These are phyloP conservation scores for Monosporascus ibericus DNA, from an alignment of 2,329 filamentous ascomycete genomes.

Conservation along the genomic window DNA sequence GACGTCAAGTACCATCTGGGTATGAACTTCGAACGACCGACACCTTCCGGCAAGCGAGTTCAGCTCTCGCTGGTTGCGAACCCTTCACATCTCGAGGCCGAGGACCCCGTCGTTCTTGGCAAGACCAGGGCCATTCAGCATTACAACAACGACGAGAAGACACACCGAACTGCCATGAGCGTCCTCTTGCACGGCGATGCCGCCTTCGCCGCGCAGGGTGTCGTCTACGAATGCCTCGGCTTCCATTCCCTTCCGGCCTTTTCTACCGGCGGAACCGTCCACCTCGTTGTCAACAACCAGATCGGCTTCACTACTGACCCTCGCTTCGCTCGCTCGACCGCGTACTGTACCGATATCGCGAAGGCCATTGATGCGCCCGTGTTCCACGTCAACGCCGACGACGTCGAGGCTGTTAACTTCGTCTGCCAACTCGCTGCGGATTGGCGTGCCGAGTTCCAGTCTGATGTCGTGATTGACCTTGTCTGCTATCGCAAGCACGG, in stretches of 20 bases:
- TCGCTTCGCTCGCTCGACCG: conserved; percentile 91
- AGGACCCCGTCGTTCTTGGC: conserved; percentile 94
- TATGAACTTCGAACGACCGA: conserved; percentile 99
- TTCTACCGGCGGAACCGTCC: conserved; percentile 94
- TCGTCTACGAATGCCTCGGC: conserved; percentile 97
- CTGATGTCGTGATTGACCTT: conserved; percentile 95
- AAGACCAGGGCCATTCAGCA: conserved; percentile 98
- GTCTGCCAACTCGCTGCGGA: conserved; percentile 95
- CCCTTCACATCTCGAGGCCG: conserved; percentile 94
- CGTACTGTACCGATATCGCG: conserved; percentile 98
- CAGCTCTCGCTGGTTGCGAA: conserved; percentile 98
- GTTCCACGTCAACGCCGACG: conserved; percentile 98
- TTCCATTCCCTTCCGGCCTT: conserved; percentile 95
- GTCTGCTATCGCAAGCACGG: conserved; percentile 99
- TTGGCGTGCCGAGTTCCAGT: conserved; percentile 98
- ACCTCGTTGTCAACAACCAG: conserved; percentile 98
- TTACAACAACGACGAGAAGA: conserved; percentile 94
- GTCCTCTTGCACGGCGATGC: conserved; percentile 96
- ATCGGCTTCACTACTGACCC: conserved; percentile 99
- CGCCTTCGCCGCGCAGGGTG: conserved; percentile 90
- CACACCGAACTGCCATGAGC: conserved; percentile 86
- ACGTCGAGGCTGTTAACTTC: conserved; percentile 97
- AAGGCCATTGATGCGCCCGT: conserved; percentile 98
- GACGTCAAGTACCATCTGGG: conserved; percentile 99
- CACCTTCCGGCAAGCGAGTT: conserved; percentile 97